phyloP scores from a whole-genome alignment of 805 yeast species.

The Torulaspora maleeae region DNA sequence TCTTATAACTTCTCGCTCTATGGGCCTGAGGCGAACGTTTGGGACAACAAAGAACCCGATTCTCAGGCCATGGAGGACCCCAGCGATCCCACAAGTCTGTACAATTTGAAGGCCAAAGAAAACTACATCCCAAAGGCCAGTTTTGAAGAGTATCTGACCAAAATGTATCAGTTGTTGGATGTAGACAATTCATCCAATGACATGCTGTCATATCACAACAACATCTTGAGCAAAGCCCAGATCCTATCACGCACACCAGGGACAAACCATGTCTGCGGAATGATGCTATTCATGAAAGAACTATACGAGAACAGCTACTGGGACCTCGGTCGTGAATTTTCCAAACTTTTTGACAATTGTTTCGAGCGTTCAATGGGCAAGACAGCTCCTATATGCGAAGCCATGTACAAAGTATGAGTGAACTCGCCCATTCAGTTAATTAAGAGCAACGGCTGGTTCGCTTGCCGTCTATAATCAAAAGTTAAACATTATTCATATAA shows the following conservation, averaged over 20 bases:
- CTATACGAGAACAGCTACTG: constrained; percentile 43
- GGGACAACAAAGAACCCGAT: constrained; percentile 26
- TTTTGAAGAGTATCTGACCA: constrained; percentile 47
- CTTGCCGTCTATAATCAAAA: background rate
- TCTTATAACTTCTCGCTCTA: constrained; percentile 44
- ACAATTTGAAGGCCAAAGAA: constrained; percentile 9
- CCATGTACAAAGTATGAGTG: constrained; percentile 42
- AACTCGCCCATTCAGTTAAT: background rate
- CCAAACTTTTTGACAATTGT: constrained; percentile 50
- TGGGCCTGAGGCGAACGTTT: constrained; percentile 43
- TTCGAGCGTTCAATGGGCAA: constrained; percentile 51
- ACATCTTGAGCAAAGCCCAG: constrained; percentile 41
- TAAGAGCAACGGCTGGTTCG: constrained; percentile 1
- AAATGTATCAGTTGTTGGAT: constrained; percentile 41
- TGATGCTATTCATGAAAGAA: constrained; percentile 45
- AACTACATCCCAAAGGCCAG: constrained; percentile 40
- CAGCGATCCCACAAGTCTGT: background rate
- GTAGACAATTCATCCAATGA: constrained; percentile 31
- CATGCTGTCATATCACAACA: constrained; percentile 39
- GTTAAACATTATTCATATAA: background rate
- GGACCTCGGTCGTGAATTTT: constrained; percentile 55
- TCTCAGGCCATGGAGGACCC: constrained; percentile 11
- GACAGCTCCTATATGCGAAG: constrained; percentile 42
- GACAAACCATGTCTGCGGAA: constrained; percentile 51
- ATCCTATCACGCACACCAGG: constrained; percentile 39